Conservation (phyloP, 441 rosid genomes). For the Populus tomentosa region DNA sequence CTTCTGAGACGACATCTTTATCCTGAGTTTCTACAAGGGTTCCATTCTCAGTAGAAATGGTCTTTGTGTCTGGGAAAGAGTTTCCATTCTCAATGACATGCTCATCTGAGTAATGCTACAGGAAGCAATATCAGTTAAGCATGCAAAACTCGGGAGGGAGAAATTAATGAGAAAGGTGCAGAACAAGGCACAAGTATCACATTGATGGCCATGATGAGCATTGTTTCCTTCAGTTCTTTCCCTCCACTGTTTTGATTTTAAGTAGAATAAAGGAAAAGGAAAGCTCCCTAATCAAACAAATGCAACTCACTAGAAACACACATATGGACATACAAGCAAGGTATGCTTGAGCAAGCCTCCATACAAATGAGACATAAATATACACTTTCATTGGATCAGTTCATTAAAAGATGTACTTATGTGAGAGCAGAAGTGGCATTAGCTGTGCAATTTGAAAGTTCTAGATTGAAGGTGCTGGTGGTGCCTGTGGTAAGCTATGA, state of each 20-base stretch:
- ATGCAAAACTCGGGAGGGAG: not conserved
- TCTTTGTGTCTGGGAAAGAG: conserved; percentile 63
- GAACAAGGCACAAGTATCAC: not conserved
- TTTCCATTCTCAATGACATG: conserved; percentile 63
- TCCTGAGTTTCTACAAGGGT: conserved; percentile 63
- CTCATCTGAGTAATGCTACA: conserved; percentile 54
- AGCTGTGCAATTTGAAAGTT: not conserved
- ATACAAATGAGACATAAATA: not conserved
- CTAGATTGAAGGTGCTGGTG: not conserved
- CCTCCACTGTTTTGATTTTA: not conserved
- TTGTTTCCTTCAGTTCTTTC: not conserved
- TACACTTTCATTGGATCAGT: not conserved
- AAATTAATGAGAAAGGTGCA: not conserved
- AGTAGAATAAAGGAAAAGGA: not conserved
- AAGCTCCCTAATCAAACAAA: not conserved
- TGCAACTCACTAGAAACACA: not conserved
- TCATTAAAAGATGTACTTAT: not conserved
- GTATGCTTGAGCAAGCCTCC: not conserved
- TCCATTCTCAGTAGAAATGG: conserved; percentile 63
- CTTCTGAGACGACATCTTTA: conserved; percentile 84
- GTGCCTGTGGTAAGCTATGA: not conserved
- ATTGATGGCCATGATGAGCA: not conserved
- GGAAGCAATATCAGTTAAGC: conserved; percentile 19
- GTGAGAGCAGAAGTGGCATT: not conserved
- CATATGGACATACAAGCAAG: not conserved